These are phyloP conservation scores for Fusarium redolens DNA, from an alignment of 2,329 filamentous ascomycete genomes.

Conservation along the genomic window DNA sequence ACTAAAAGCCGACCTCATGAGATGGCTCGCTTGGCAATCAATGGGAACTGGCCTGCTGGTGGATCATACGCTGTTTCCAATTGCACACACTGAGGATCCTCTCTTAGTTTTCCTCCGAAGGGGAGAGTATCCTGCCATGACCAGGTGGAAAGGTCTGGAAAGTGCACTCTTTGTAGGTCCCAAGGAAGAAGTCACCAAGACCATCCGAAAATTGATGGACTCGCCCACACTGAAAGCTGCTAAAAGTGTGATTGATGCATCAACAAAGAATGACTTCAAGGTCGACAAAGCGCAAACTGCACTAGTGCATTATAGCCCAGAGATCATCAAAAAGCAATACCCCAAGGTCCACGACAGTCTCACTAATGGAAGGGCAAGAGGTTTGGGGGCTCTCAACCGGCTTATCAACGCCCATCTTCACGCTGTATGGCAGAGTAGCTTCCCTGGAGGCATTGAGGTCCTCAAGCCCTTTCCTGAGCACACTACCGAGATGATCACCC, in stretches of 20 bases:
- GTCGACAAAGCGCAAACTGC: constrained; percentile 73
- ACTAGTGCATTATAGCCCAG: constrained; percentile 81
- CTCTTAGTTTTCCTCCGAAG: constrained; percentile 79
- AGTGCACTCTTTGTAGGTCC: constrained; percentile 79
- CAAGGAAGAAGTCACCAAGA: constrained; percentile 70
- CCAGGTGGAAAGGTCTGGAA: constrained; percentile 77
- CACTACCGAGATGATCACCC: constrained; percentile 77
- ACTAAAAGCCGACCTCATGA: constrained; percentile 77
- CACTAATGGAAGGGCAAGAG: constrained; percentile 65
- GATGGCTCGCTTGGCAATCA: constrained; percentile 92
- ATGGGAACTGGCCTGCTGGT: constrained; percentile 87
- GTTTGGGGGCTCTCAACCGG: constrained; percentile 73
- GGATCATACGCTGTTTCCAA: constrained; percentile 84
- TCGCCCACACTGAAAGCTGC: constrained; percentile 63
- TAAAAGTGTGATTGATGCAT: constrained; percentile 71
- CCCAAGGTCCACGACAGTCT: constrained; percentile 73
- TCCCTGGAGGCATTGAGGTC: constrained; percentile 80
- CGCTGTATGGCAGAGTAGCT: constrained; percentile 83
- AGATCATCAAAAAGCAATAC: constrained; percentile 74
- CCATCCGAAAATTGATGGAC: constrained; percentile 70
- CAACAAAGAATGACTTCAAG: constrained; percentile 69
- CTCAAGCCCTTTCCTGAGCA: constrained; percentile 82
- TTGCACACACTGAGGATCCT: constrained; percentile 79
- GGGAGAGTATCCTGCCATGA: constrained; percentile 79
- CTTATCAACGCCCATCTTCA: constrained; percentile 90